Percentiles rank a stretch among this genome's conserved stretches.
Conservation (phyloP, 345 rosid genomes). For the Aquilaria sinensis region DNA sequence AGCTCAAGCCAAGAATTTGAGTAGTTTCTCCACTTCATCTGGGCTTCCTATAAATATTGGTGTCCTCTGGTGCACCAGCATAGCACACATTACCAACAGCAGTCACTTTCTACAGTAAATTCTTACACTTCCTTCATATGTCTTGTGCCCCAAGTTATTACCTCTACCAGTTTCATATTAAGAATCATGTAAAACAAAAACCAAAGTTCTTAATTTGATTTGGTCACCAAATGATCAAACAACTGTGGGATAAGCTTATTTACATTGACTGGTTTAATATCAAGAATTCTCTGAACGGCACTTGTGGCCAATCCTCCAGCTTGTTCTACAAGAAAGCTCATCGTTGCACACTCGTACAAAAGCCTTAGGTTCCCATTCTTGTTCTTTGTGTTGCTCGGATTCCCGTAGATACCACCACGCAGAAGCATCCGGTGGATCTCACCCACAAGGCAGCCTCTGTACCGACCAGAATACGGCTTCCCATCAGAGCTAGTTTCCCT, state of each 20-base stretch:
- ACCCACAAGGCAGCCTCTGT: slow-evolving; percentile 30
- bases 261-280: slow-evolving; percentile 35
- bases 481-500: slow-evolving; percentile 27
- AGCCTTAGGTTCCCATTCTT: slow-evolving; percentile 31
- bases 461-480: slow-evolving; percentile 31
- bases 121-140: too few species aligned
- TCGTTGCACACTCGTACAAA: slow-evolving; percentile 33
- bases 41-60: slow-evolving; percentile 36
- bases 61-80: slow-evolving; percentile 34
- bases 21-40: slow-evolving; percentile 30
- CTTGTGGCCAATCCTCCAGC: slow-evolving; percentile 36
- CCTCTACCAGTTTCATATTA: neutral
- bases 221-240: neutral
- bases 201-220: neutral
- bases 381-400: slow-evolving; percentile 27
- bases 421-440: slow-evolving; percentile 35
- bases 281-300: slow-evolving; percentile 33
- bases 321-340: slow-evolving; percentile 35
- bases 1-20: slow-evolving; percentile 24
- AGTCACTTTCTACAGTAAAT: neutral
- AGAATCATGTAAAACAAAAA: neutral
- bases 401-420: slow-evolving; percentile 28
- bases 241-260: neutral
- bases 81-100: neutral
- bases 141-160: neutral